These are phyloP conservation scores for Paramecium primaurelia DNA, from an alignment of 73 alveolate genomes.

Conservation along the genomic window DNA sequence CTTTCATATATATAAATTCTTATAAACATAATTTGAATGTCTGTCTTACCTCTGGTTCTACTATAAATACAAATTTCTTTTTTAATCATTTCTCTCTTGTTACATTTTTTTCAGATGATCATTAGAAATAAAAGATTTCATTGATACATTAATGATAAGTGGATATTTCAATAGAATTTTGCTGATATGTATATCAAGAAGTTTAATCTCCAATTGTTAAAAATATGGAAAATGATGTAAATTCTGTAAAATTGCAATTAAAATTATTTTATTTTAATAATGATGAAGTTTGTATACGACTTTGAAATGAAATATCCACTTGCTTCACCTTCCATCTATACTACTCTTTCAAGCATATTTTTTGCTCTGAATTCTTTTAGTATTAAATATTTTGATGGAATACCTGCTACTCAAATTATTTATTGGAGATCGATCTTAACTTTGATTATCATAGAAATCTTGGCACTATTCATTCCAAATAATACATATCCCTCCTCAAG, in stretches of 20 bases:
- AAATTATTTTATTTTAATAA: not conserved
- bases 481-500: not conserved
- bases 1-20: too few relatives aligned
- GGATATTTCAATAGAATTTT: too few relatives aligned
- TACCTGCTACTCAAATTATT: slow-evolving; percentile 7
- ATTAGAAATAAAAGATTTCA: too few relatives aligned
- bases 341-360: not conserved
- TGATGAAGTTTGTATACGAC: not conserved
- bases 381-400: not conserved
- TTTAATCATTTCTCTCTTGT: too few relatives aligned
- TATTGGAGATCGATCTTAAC: not conserved
- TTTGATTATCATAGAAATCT: not conserved
- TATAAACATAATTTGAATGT: too few relatives aligned
- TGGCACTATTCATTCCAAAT: not conserved
- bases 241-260: not conserved
- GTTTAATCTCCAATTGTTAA: not conserved
- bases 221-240: not conserved
- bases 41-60: too few relatives aligned
- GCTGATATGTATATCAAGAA: too few relatives aligned
- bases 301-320: not conserved
- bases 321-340: not conserved
- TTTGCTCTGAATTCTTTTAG: not conserved
- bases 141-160: too few relatives aligned
- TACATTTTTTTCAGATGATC: too few relatives aligned
- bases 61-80: too few relatives aligned